Base-by-base conservation (phyloP, 306 rosid species). In the Rosa persica region DNA sequence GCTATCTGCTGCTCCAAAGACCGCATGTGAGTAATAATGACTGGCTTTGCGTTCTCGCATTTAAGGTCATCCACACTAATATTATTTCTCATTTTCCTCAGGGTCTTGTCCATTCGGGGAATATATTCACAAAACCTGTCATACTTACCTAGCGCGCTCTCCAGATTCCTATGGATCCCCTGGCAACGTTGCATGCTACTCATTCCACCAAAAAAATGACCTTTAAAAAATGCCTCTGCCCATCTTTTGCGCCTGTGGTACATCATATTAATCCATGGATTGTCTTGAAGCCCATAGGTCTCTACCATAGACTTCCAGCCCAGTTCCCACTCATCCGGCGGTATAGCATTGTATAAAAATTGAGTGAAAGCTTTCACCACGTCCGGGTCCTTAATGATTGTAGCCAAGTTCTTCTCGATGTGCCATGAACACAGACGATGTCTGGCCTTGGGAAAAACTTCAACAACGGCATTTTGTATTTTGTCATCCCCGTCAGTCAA, bases 1-100 rank as follows among this genome's bases (percentile, higher is more conserved):
- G 67, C 67, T 61, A 61, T 61, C 40, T 61, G 67, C 67, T 25
- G 67, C 67, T 25, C 67, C 67, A 61, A 61, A 61, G 67, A 30
- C 17, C 39, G 39, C 67, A 61, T 61, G 67, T 61, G 67, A 61
- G 39, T 61, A 12, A 27, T 61, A 13, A 61, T 12, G 40, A 25
- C 39, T 13, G 67, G 67, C 67, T 61, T 61, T 12, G 67, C 27
- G 67, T 61, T 25, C 67, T 61, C 67, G 8, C 67, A 61, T 4
- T 61, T 61, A 61, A 61, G 6, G 67, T 61, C 67, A 61, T 61
- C 67, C 38, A 27, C 34, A 13, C 67, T 27, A 27, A 61, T 20
- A 61, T 12, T 11, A 12, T 30, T 61, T 30, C 40, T 61, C 39
- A 61, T 61, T 61, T 61, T 61, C 67, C 67, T 61, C 40, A 61